phyloP scores from a whole-genome alignment of 345 rosid genomes.

The Lepidium africanum region DNA sequence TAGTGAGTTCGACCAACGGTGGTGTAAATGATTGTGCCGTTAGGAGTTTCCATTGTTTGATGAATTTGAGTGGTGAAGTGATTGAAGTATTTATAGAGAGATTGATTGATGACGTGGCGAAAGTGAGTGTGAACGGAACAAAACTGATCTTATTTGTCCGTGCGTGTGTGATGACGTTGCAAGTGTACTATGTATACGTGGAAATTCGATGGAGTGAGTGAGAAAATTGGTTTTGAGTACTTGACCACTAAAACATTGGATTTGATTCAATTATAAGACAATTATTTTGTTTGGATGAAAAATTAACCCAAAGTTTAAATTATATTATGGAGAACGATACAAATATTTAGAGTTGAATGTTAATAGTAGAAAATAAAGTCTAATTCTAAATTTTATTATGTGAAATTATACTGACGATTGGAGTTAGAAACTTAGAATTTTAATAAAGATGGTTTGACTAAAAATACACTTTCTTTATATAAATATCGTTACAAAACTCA shows the following conservation, averaged over 20 bases:
- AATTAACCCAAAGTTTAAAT: too few species aligned
- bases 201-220: background rate
- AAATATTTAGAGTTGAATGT: too few species aligned
- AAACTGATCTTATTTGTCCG: background rate
- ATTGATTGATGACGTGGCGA: background rate
- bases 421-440: too few species aligned
- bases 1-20: conserved; percentile 57
- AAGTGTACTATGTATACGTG: conserved; percentile 5
- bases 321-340: too few species aligned
- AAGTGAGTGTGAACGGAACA: conserved; percentile 20
- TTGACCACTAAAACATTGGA: background rate
- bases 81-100: background rate
- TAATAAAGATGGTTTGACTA: too few species aligned
- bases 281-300: too few species aligned
- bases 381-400: too few species aligned
- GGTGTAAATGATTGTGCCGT: conserved; percentile 59
- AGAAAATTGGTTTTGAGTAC: conserved; percentile 1
- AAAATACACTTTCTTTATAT: too few species aligned
- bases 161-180: conserved; percentile 33
- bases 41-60: conserved; percentile 42
- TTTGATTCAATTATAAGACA: too few species aligned
- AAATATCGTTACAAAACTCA: too few species aligned
- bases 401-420: too few species aligned
- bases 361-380: too few species aligned
- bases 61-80: background rate